These are phyloP conservation scores for Sarcomyxa edulis DNA, from an alignment of 768 basidiomycete species.

Conservation along the genomic window DNA sequence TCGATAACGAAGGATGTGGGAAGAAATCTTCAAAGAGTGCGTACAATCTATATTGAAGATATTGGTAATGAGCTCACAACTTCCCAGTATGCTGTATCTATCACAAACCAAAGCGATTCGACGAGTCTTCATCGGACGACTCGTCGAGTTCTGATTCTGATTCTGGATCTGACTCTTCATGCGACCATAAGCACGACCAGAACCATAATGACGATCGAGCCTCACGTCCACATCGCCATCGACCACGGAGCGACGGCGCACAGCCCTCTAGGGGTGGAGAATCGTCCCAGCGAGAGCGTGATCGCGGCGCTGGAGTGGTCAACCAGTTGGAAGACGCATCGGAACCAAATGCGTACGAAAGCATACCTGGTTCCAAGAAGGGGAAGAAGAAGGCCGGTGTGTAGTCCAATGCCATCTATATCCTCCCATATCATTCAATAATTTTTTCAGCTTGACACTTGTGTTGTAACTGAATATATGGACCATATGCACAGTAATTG, in stretches of 20 bases:
- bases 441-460: too few relatives aligned
- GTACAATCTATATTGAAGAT: conserved; percentile 20
- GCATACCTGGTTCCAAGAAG: conserved; percentile 25
- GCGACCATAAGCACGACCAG: too few relatives aligned
- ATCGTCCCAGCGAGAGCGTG: conserved; percentile 8
- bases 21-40: conserved; percentile 92
- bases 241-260: conserved; percentile 2
- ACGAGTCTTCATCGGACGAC: conserved; percentile 66
- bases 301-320: conserved; percentile 5
- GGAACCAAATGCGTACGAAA: conserved; percentile 49
- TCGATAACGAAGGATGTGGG: conserved; percentile 88
- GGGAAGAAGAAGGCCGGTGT: conserved; percentile 35
- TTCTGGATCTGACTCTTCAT: conserved; percentile 29
- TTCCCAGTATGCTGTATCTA: conserved; percentile 92
- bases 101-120: conserved; percentile 73
- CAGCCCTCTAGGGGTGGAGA: conserved; percentile 3
- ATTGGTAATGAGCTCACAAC: background rate
- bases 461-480: too few relatives aligned
- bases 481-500: too few relatives aligned
- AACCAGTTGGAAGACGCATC: conserved; percentile 20
- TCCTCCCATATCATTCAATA: too few relatives aligned
- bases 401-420: too few relatives aligned
- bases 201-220: conserved; percentile 15
- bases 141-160: conserved; percentile 48
- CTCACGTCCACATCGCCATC: conserved; percentile 15